Percentiles rank a stretch among this genome's conserved stretches.
Evolutionary conservation across 2,329 filamentous ascomycete genomes (phyloP).

Genomic region (Aspergillus brasiliensis): DNA sequence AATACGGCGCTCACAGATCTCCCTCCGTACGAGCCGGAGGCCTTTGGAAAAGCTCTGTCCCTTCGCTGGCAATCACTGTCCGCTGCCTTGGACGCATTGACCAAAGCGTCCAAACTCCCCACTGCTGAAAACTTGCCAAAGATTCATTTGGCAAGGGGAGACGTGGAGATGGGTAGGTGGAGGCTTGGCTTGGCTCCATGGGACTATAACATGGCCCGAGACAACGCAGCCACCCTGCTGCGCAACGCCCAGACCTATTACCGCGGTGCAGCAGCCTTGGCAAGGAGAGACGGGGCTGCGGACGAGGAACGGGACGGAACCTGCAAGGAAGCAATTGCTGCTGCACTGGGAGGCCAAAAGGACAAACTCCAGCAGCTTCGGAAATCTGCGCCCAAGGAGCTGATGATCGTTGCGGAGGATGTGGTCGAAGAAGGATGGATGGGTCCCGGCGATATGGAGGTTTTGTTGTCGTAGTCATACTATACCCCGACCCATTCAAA

Average conservation of each 20-base stretch:
- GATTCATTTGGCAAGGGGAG: constrained; percentile 58
- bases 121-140: constrained; percentile 53
- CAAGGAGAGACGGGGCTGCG: constrained; percentile 42
- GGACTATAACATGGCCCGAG: constrained; percentile 44
- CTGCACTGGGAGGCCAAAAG: constrained; percentile 47
- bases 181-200: constrained; percentile 52
- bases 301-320: constrained; percentile 49
- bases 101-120: constrained; percentile 55
- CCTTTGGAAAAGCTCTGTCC: constrained; percentile 32
- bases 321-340: constrained; percentile 53
- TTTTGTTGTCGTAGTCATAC: constrained; percentile 32
- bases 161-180: constrained; percentile 58
- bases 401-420: constrained; percentile 49
- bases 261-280: constrained; percentile 52
- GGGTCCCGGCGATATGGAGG: constrained; percentile 35
- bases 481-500: not conserved
- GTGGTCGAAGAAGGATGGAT: constrained; percentile 58
- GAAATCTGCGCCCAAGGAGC: constrained; percentile 36
- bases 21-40: constrained; percentile 31
- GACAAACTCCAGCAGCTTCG: constrained; percentile 43
- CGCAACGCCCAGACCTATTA: constrained; percentile 62
- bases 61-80: constrained; percentile 57
- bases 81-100: constrained; percentile 53
- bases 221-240: constrained; percentile 51
- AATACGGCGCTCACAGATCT: constrained; percentile 50